phyloP scores from a whole-genome alignment of 2,329 filamentous ascomycete genomes.

The Cryphonectria naterciae region DNA sequence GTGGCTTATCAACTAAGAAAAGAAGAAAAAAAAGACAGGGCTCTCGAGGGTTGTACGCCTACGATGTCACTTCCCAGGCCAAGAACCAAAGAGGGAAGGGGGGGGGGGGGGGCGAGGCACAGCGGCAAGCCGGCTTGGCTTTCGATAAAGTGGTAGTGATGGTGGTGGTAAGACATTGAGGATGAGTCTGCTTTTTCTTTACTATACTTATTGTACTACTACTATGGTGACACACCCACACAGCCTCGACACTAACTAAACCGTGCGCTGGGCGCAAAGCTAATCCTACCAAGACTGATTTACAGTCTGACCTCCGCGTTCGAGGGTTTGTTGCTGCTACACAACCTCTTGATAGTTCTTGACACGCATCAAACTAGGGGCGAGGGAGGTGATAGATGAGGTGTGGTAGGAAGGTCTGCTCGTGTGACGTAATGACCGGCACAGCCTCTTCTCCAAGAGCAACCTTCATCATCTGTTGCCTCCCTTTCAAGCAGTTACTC shows the following conservation, averaged over 20 bases:
- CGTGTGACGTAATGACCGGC: constrained; percentile 20
- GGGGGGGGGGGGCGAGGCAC: neutral
- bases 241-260: neutral
- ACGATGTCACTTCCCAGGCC: neutral
- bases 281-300: neutral
- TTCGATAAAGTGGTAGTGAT: neutral
- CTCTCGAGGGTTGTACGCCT: neutral
- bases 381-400: neutral
- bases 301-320: neutral
- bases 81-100: neutral
- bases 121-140: neutral
- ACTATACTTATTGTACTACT: too few species aligned
- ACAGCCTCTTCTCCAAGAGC: constrained; percentile 8
- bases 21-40: neutral
- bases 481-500: neutral
- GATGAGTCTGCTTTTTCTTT: neutral
- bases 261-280: neutral
- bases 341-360: neutral
- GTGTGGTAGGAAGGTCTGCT: neutral
- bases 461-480: neutral
- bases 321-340: neutral
- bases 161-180: constrained; percentile 11
- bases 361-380: neutral
- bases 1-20: neutral
- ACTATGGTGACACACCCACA: neutral